Evolutionary conservation across 495 filamentous ascomycete genomes (phyloP).

Genomic region (Xylaria acuta): DNA sequence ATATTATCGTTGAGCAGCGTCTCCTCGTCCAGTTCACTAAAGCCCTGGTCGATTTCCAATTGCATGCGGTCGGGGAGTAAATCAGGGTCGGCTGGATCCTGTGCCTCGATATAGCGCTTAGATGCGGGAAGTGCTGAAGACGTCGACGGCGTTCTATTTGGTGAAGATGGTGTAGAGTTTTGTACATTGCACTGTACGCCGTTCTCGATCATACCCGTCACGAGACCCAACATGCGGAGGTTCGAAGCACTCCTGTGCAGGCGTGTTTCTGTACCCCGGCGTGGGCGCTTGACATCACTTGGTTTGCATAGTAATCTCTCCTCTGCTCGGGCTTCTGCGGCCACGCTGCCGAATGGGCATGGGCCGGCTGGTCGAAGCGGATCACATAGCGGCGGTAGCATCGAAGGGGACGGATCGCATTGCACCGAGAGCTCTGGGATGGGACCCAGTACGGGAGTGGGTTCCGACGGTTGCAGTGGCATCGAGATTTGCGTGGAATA

Average conservation of each 20-base stretch:
- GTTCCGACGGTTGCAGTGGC: conserved; percentile 23
- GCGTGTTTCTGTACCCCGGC: conserved; percentile 30
- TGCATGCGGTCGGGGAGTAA: conserved; percentile 27
- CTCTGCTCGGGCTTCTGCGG: background rate
- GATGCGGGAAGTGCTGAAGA: conserved; percentile 15
- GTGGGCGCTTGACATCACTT: conserved; percentile 19
- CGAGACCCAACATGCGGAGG: conserved; percentile 35
- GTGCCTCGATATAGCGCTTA: conserved; percentile 22
- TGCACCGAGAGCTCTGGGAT: conserved; percentile 17
- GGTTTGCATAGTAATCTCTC: conserved; percentile 16
- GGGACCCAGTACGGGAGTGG: conserved; percentile 11
- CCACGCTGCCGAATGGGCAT: conserved; percentile 4
- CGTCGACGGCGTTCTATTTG: conserved; percentile 23
- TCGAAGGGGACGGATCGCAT: conserved; percentile 17
- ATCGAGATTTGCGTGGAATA: conserved; percentile 17
- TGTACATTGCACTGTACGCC: conserved; percentile 47
- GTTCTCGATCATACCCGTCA: conserved; percentile 46
- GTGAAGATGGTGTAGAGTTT: conserved; percentile 28
- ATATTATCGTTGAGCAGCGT: conserved; percentile 29
- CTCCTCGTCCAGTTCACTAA: conserved; percentile 31
- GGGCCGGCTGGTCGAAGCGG: conserved; percentile 13
- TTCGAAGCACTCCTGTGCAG: conserved; percentile 33
- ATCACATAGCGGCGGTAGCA: conserved; percentile 21
- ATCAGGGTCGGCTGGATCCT: conserved; percentile 30
- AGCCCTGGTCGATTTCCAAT: conserved; percentile 41